Evolutionary conservation across 805 yeast species (phyloP).

Genomic region (Hermanozyma aechmeae): DNA sequence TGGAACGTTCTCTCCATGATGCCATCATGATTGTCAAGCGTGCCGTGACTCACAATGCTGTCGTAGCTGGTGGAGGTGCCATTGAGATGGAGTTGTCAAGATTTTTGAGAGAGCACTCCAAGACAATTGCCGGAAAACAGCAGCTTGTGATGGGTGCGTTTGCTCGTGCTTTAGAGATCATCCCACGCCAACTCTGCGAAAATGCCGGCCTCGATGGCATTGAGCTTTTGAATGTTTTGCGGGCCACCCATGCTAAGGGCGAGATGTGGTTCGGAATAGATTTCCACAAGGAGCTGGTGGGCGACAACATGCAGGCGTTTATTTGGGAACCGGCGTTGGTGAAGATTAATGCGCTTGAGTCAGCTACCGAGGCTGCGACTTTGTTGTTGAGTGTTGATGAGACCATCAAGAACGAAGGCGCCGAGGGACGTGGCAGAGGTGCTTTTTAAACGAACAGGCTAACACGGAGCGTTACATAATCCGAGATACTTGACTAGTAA

Average conservation of each 20-base stretch:
- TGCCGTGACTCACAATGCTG: slow-evolving; percentile 74
- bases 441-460: too few species aligned
- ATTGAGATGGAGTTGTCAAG: slow-evolving; percentile 95
- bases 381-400: slow-evolving; percentile 93
- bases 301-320: slow-evolving; percentile 74
- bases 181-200: slow-evolving; percentile 96
- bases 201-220: slow-evolving; percentile 98
- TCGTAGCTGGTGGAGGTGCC: slow-evolving; percentile 99
- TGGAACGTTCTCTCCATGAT: slow-evolving; percentile 94
- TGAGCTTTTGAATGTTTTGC: slow-evolving; percentile 80
- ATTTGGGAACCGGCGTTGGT: slow-evolving; percentile 98
- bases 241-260: slow-evolving; percentile 92
- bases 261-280: slow-evolving; percentile 90
- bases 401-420: slow-evolving; percentile 70
- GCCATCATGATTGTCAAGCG: slow-evolving; percentile 98
- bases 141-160: slow-evolving; percentile 87
- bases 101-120: slow-evolving; percentile 77
- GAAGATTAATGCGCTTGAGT: slow-evolving; percentile 84
- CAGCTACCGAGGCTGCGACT: slow-evolving; percentile 96
- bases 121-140: slow-evolving; percentile 89
- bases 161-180: slow-evolving; percentile 90
- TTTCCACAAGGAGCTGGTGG: slow-evolving; percentile 73
- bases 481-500: too few species aligned
- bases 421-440: slow-evolving; percentile 63
- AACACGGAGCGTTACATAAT: too few species aligned